phyloP scores from a whole-genome alignment of 192 early-diverging fungal species.

The Paraglomus occultum region DNA sequence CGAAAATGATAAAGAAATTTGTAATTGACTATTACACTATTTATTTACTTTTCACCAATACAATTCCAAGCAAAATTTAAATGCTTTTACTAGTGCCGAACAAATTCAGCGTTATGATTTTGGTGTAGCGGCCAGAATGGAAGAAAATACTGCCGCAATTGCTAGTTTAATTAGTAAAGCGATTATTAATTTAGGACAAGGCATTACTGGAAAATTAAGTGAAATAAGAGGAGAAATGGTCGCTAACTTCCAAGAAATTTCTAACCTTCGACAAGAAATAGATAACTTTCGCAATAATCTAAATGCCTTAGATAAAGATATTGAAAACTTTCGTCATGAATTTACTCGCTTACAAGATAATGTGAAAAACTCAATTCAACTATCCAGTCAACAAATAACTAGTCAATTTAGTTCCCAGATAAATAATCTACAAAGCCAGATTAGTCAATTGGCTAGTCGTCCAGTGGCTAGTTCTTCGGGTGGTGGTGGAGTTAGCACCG shows the following conservation, averaged over 20 bases:
- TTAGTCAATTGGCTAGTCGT: not conserved
- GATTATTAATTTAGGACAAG: too few relatives aligned
- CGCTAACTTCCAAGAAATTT: conserved; percentile 16
- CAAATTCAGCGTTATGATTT: conserved; percentile 14
- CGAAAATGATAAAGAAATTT: conserved; percentile 12
- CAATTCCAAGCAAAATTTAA: not conserved
- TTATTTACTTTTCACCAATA: conserved; percentile 15
- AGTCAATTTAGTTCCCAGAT: not conserved
- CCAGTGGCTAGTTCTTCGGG: too few relatives aligned
- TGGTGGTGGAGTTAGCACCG: too few relatives aligned
- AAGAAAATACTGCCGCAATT: conserved; percentile 6
- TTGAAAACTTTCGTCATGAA: not conserved
- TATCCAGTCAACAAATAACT: not conserved
- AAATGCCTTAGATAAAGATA: conserved; percentile 3
- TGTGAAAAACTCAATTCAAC: conserved; percentile 1
- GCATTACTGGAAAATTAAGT: not conserved
- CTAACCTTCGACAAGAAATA: not conserved
- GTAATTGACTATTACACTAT: conserved; percentile 16
- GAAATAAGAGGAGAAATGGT: conserved; percentile 11
- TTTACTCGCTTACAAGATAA: not conserved
- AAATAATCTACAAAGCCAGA: conserved; percentile 3
- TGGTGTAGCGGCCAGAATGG: not conserved
- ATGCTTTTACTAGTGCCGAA: conserved; percentile 14
- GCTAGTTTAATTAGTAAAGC: not conserved
- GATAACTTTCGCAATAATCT: conserved; percentile 1